Conservation (phyloP, 2,329 filamentous ascomycete species). For the Colletotrichum graminicola region DNA sequence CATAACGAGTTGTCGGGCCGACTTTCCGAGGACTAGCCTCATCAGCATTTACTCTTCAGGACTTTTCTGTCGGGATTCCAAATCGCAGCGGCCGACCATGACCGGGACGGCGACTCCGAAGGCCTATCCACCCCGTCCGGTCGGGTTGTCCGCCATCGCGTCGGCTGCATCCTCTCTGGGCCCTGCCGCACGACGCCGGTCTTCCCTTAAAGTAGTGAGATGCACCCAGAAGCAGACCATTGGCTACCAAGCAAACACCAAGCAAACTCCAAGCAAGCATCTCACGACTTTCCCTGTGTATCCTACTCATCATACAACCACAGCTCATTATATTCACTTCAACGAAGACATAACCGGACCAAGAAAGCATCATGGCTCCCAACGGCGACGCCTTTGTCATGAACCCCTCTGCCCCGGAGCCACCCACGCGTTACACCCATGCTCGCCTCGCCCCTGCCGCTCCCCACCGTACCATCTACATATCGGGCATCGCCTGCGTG, state of each 20-base stretch:
- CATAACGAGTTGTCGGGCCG: background rate
- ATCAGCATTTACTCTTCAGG: background rate
- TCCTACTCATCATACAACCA: background rate
- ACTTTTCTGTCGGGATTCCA: background rate
- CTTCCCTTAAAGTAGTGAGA: background rate
- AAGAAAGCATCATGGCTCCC: background rate
- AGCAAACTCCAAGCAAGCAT: background rate
- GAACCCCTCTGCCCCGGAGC: conserved; percentile 2
- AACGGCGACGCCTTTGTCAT: conserved; percentile 5
- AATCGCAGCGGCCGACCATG: background rate
- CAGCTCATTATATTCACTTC: background rate
- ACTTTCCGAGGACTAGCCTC: background rate
- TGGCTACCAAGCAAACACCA: background rate
- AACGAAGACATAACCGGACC: background rate
- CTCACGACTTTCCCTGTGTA: background rate
- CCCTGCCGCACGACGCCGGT: background rate
- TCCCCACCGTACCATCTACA: conserved; percentile 53
- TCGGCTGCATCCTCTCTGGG: background rate
- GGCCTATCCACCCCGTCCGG: background rate
- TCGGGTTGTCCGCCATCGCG: background rate
- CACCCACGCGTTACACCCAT: conserved; percentile 1
- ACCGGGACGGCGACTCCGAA: background rate
- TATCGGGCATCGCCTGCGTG: conserved; percentile 54
- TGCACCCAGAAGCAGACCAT: background rate
- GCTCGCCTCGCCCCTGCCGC: conserved; percentile 38